Evolutionary conservation across 257 asterid genomes (phyloP), one percentile per base, ranked within the genome.

Genomic region (Salvia splendens): DNA sequence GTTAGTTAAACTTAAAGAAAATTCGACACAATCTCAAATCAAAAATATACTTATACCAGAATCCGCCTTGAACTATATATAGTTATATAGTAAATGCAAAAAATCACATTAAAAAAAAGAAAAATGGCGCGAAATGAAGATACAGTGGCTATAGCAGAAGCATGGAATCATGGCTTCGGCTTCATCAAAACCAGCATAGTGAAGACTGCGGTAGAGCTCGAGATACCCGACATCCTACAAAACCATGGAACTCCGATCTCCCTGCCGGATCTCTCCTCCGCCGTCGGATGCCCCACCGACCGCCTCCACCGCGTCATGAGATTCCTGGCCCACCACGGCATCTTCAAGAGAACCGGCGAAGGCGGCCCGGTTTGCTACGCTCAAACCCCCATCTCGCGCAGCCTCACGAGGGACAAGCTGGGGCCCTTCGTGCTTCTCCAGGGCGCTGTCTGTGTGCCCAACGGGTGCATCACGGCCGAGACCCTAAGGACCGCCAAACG

Each of bases 251-350:
- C 32, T 69, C 85, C 24, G 3, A 4, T 79, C 55, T 48, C 80
- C 0, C 81, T 86, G 5, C 36, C 75, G 4, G 68, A 63, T 14
- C 82, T 87, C 0, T 35, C 46, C 30, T 3, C 45, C 63, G 50
- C 78, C 40, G 79, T 58, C 2, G 58, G 58, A 36, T 81, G 85
- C 61, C 61, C 86, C 0, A 68, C 82, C 0, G 30, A 78, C 1
- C 47, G 68, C 24, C 83, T 86, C 59, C 12, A 77, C 69, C 90
- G 90, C 41, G 42, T 86, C 68, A 73, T 86, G 83, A 68, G 94
- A 45, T 86, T 84, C 84, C 62, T 84, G 55, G 70, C 59, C 28
- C 24, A 71, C 61, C 77, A 85, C 0, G 52, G 69, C 17, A 80
- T 86, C 53, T 84, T 86, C 75, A 68, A 73, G 61, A 69, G 12